Evolutionary conservation across 2,329 filamentous ascomycete species (phyloP).

Genomic region (Gaeumannomyces tritici): DNA sequence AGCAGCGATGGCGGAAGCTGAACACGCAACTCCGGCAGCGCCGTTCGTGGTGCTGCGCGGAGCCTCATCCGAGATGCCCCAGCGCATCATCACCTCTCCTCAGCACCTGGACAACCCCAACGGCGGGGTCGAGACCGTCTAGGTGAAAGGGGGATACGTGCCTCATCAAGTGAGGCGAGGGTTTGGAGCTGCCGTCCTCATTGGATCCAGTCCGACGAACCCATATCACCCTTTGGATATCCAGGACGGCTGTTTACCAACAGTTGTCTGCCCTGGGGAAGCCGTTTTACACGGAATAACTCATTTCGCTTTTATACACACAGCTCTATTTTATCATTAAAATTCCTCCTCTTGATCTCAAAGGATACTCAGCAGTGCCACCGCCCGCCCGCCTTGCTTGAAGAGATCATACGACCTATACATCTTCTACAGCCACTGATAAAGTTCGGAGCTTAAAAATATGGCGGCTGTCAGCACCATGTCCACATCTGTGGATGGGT

Average conservation of each 20-base stretch:
- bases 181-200: background rate
- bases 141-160: slow-evolving; percentile 16
- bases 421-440: background rate
- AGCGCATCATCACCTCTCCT: background rate
- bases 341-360: background rate
- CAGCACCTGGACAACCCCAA: slow-evolving; percentile 35
- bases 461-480: background rate
- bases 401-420: background rate
- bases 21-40: background rate
- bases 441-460: background rate
- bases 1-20: background rate
- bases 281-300: background rate
- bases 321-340: background rate
- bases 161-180: slow-evolving; percentile 12
- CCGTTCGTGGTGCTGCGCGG: background rate
- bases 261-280: background rate
- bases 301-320: background rate
- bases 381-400: too few relatives aligned
- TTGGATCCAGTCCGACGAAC: background rate
- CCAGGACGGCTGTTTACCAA: too few relatives aligned
- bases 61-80: background rate
- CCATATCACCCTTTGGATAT: background rate
- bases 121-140: slow-evolving; percentile 36
- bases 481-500: background rate
- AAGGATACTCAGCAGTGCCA: background rate